phyloP scores from a whole-genome alignment of 768 basidiomycete species.

The Leccinum fibrillosum region DNA sequence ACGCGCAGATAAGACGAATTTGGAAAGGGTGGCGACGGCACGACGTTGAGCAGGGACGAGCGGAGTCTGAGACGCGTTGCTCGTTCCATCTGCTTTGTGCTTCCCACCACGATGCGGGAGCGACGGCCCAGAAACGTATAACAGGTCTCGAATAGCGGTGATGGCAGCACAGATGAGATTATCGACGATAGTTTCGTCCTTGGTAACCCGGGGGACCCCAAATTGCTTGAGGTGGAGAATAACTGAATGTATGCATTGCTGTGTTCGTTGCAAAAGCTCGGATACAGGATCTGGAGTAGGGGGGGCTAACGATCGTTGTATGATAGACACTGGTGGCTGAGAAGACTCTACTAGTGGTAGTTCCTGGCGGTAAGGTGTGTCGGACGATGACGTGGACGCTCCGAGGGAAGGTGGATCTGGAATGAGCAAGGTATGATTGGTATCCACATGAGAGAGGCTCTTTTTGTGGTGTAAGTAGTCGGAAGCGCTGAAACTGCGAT shows the following conservation, averaged over 20 bases:
- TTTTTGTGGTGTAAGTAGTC: constrained; percentile 1
- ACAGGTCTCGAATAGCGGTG: constrained; percentile 62
- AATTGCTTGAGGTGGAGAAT: constrained; percentile 54
- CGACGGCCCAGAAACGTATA: constrained; percentile 60
- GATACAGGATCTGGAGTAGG: constrained; percentile 54
- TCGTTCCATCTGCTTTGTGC: constrained; percentile 25
- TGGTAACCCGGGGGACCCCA: constrained; percentile 42
- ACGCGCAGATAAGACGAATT: constrained; percentile 81
- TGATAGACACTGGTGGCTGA: background rate
- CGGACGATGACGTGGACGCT: constrained; percentile 1
- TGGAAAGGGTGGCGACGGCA: constrained; percentile 82
- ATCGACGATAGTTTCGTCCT: constrained; percentile 59
- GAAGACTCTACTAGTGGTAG: background rate
- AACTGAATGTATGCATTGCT: constrained; percentile 57
- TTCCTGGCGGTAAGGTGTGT: constrained; percentile 6
- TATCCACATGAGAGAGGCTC: background rate
- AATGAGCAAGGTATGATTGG: background rate
- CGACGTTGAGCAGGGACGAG: constrained; percentile 78
- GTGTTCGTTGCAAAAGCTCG: constrained; percentile 56
- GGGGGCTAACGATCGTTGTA: constrained; percentile 52
- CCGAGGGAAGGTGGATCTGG: constrained; percentile 7
- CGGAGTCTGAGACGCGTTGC: constrained; percentile 46
- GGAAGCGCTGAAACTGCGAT: constrained; percentile 17
- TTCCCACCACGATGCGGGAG: constrained; percentile 53
- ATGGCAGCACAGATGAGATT: constrained; percentile 58